Percentiles rank a stretch among this genome's conserved stretches.
Conservation (phyloP, 345 rosid genomes). For the Eutrema yunnanense region DNA sequence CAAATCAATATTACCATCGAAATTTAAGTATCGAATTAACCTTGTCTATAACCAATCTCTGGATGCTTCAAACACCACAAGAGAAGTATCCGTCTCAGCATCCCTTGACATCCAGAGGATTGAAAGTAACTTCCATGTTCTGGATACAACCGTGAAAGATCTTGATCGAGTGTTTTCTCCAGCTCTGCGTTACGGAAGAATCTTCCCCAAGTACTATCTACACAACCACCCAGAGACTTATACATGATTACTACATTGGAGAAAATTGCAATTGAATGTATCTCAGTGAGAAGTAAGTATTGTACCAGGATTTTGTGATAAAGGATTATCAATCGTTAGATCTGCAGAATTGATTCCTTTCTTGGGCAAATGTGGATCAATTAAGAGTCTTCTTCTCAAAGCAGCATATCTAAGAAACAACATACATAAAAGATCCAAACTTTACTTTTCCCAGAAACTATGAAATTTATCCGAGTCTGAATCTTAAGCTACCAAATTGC, state of each 20-base stretch:
- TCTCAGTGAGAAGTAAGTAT: neutral
- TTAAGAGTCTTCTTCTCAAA: slow-evolving; percentile 65
- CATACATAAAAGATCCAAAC: neutral
- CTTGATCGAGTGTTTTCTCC: slow-evolving; percentile 92
- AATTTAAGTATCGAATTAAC: slow-evolving; percentile 26
- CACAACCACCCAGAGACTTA: slow-evolving; percentile 11
- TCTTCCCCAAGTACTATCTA: slow-evolving; percentile 98
- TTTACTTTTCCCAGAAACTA: neutral
- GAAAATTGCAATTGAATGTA: neutral
- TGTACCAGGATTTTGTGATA: slow-evolving; percentile 92
- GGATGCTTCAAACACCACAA: slow-evolving; percentile 95
- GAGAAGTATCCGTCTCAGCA: slow-evolving; percentile 80
- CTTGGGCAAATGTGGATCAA: slow-evolving; percentile 73
- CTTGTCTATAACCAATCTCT: slow-evolving; percentile 88
- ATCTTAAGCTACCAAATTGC: neutral
- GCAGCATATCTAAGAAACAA: slow-evolving; percentile 60
- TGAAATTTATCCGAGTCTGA: neutral
- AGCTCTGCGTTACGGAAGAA: slow-evolving; percentile 91
- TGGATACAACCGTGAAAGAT: slow-evolving; percentile 87
- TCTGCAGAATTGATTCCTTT: slow-evolving; percentile 57
- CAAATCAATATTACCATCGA: neutral
- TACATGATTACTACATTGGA: neutral
- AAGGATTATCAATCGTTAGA: slow-evolving; percentile 79
- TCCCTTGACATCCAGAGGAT: slow-evolving; percentile 91
- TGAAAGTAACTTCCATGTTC: slow-evolving; percentile 95